phyloP scores from a whole-genome alignment of 192 early-diverging fungal species.

The Anaeromyces robustus region DNA sequence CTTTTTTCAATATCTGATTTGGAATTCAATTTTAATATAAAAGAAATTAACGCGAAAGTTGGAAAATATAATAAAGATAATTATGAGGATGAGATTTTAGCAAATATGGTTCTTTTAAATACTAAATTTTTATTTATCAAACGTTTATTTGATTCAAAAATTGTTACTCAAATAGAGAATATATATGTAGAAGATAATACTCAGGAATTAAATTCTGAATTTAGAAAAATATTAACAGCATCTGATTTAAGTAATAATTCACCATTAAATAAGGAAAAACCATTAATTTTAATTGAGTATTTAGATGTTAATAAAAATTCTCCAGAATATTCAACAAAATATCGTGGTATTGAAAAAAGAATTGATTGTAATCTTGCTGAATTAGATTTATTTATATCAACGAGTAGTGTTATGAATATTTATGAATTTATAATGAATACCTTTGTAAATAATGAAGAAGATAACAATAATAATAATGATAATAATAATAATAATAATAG shows the following conservation, averaged over 20 bases:
- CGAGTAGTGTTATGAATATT: slow-evolving; percentile 64
- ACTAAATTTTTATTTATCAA: slow-evolving; percentile 53
- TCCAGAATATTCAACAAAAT: neutral
- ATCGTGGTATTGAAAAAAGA: neutral
- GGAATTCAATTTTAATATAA: slow-evolving; percentile 49
- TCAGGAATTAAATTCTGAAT: slow-evolving; percentile 21
- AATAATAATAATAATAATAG: no score
- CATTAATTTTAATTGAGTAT: neutral
- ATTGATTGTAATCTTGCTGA: neutral
- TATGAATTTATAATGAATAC: slow-evolving; percentile 73
- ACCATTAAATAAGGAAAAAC: neutral
- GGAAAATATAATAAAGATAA: slow-evolving; percentile 29
- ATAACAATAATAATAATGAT: no score
- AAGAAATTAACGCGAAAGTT: slow-evolving; percentile 48
- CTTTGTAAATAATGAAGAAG: slow-evolving; percentile 23
- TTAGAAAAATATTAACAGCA: slow-evolving; percentile 4
- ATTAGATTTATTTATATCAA: slow-evolving; percentile 67
- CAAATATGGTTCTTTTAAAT: slow-evolving; percentile 50
- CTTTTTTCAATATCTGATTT: slow-evolving; percentile 5
- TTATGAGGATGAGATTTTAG: slow-evolving; percentile 30
- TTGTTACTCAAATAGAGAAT: slow-evolving; percentile 59
- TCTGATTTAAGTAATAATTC: neutral
- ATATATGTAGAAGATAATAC: slow-evolving; percentile 60
- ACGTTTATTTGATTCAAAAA: slow-evolving; percentile 56
- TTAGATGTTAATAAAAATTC: neutral